Percentiles rank a stretch among this genome's conserved stretches.
Evolutionary conservation across 495 filamentous ascomycete genomes (phyloP).

Genomic region (Penicillium goetzii): DNA sequence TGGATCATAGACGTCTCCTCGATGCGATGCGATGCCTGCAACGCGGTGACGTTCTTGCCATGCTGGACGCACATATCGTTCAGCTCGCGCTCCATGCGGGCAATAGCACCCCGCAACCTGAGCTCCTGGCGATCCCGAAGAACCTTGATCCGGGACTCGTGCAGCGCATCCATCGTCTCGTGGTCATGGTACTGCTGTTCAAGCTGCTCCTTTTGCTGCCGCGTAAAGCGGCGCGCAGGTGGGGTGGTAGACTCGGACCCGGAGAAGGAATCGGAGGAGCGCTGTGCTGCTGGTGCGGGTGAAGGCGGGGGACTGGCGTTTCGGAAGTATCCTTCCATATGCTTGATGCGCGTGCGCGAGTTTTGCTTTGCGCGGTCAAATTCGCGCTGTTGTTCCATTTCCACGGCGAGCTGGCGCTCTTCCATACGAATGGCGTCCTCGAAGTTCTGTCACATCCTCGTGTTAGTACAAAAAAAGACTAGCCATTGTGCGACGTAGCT

Average conservation of each 20-base stretch:
- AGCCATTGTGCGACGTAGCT: conserved; percentile 21
- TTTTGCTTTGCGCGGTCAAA: conserved; percentile 62
- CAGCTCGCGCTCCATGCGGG: conserved; percentile 67
- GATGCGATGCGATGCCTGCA: conserved; percentile 55
- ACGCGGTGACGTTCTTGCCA: conserved; percentile 51
- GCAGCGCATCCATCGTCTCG: conserved; percentile 70
- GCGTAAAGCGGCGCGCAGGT: conserved; percentile 38
- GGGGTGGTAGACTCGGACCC: conserved; percentile 24
- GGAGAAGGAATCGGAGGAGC: conserved; percentile 32
- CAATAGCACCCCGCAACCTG: conserved; percentile 65
- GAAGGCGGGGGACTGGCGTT: conserved; percentile 53
- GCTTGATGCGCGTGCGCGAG: conserved; percentile 68
- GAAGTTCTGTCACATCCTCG: conserved; percentile 40
- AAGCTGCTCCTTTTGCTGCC: conserved; percentile 58
- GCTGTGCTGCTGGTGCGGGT: conserved; percentile 21
- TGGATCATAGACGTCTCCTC: conserved; percentile 57
- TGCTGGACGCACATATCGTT: conserved; percentile 56
- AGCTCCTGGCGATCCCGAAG: conserved; percentile 76
- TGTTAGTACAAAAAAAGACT: conserved; percentile 21
- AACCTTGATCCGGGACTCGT: conserved; percentile 76
- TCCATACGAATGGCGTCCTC: conserved; percentile 63
- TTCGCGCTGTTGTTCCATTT: conserved; percentile 63
- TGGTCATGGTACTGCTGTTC: conserved; percentile 71
- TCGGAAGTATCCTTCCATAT: conserved; percentile 80
- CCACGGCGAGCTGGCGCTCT: conserved; percentile 73